These are phyloP conservation scores for Aspergillus affinis DNA, from an alignment of 495 filamentous ascomycete genomes.

Conservation along the genomic window DNA sequence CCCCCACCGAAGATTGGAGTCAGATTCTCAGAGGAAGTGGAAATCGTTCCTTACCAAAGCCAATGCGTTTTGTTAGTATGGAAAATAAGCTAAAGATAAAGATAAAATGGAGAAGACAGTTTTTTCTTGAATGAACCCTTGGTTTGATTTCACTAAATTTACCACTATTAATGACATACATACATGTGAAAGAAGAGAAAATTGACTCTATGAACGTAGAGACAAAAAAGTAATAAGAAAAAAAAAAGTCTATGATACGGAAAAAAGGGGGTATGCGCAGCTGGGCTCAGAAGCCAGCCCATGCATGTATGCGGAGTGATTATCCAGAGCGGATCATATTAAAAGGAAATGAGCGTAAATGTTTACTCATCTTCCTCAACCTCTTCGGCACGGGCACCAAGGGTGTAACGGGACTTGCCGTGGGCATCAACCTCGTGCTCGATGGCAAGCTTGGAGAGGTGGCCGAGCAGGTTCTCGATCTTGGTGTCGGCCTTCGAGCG, in stretches of 20 bases:
- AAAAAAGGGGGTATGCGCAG: constrained; percentile 22
- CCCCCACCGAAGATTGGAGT: not conserved
- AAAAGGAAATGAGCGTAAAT: constrained; percentile 28
- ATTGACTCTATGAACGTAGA: constrained; percentile 40
- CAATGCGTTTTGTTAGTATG: too few species aligned
- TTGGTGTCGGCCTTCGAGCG: constrained; percentile 69
- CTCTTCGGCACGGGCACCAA: constrained; percentile 59
- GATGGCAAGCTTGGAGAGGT: constrained; percentile 72
- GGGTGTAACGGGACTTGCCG: constrained; percentile 58
- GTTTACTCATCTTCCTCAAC: constrained; percentile 69
- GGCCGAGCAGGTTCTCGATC: constrained; percentile 78
- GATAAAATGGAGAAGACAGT: constrained; percentile 15
- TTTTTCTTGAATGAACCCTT: constrained; percentile 40
- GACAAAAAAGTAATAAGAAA: constrained; percentile 35
- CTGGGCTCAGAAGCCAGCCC: constrained; percentile 17
- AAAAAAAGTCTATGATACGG: constrained; percentile 50
- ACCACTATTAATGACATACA: constrained; percentile 54
- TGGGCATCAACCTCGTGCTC: constrained; percentile 62
- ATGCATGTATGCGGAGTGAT: constrained; percentile 36
- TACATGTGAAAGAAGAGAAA: constrained; percentile 47
- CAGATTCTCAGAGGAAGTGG: too few species aligned
- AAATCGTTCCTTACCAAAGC: too few species aligned
- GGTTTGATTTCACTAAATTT: constrained; percentile 35
- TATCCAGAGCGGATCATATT: constrained; percentile 30
- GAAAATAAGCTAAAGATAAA: too few species aligned